Evolutionary conservation across 805 yeast species (phyloP).

Genomic region (Teunomyces tritomae): DNA sequence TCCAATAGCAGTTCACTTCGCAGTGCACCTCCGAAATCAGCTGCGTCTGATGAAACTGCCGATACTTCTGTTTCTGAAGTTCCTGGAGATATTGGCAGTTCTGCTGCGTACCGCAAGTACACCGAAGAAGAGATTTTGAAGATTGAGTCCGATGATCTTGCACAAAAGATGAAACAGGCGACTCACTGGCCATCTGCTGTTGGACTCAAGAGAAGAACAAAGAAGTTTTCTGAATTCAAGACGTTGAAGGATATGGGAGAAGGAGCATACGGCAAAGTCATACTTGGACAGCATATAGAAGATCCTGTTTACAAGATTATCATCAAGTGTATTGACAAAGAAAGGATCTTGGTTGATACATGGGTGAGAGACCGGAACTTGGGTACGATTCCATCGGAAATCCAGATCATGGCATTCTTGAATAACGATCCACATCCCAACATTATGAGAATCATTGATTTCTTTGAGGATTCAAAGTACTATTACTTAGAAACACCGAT

Average conservation of each 20-base stretch:
- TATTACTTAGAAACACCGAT: constrained; percentile 91
- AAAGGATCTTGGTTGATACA: constrained; percentile 89
- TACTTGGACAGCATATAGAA: constrained; percentile 64
- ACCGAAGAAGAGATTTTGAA: constrained; percentile 44
- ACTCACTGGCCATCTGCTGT: constrained; percentile 47
- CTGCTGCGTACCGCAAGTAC: constrained; percentile 17
- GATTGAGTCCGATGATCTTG: constrained; percentile 46
- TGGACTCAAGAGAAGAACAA: constrained; percentile 69
- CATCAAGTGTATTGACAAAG: constrained; percentile 86
- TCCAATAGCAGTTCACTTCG: background rate
- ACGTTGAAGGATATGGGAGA: constrained; percentile 82
- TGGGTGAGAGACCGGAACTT: constrained; percentile 92
- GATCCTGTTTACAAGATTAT: constrained; percentile 68
- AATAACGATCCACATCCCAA: constrained; percentile 80
- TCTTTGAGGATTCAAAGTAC: constrained; percentile 86
- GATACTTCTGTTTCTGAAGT: background rate
- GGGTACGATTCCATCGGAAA: constrained; percentile 96
- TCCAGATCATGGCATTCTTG: constrained; percentile 85
- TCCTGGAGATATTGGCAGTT: background rate
- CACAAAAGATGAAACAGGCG: constrained; percentile 34
- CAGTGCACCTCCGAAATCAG: background rate
- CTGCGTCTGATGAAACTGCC: background rate
- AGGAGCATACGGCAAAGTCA: constrained; percentile 96
- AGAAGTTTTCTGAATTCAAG: constrained; percentile 67
- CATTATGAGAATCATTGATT: constrained; percentile 81